Base-by-base conservation (phyloP, 2,329 filamentous ascomycete genomes). In the Tolypocladium album region DNA sequence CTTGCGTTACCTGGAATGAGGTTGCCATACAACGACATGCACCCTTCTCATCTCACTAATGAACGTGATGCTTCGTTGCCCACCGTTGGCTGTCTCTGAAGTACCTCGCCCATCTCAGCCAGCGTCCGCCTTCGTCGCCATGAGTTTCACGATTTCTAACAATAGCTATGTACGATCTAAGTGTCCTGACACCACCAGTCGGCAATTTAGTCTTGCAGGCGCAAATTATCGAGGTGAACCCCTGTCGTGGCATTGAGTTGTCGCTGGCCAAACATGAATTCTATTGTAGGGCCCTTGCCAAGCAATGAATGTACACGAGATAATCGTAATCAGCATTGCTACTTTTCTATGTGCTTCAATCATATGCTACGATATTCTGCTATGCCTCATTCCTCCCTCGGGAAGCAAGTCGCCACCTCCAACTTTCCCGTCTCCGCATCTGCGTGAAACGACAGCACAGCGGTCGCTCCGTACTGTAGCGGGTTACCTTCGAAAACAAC, bases 401-500 rank as follows among this genome's bases (percentile, higher is more conserved):
- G 50, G 27, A 53, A 53, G 60, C 75, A 77, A 20, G 65, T 64
- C 5, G 67, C 66, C 42, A 73, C 61, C 58, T 69, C 68, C 56
- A 71, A 62, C 52, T 68, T 67, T 13, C 65, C 66, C 7, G 63
- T 67, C 36, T 67, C 65, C 17, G 64, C 66, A 12, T 66, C 64
- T 27, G 69, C 68, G 43, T 71, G 67, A 60, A 76, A 68, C n/a
- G 67, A 67, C 22, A 77, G 50, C 8, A 73, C 72, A 39, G 75
- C 74, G 45, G 71, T 75, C 1, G 71, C 75, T 4, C 74, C 73
- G 57, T 70, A 74, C 60, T 73, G 67, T 50, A 79, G 62, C 24
- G 76, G 76, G 64, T 72, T 70, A 6, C 75, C 75, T 63, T 78
- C 76, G 66, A 71, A 79, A 20, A 79, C 61, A 12, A 79, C 76